Base-by-base conservation (phyloP, 2,329 filamentous ascomycete genomes). In the Orbilia javanica region DNA sequence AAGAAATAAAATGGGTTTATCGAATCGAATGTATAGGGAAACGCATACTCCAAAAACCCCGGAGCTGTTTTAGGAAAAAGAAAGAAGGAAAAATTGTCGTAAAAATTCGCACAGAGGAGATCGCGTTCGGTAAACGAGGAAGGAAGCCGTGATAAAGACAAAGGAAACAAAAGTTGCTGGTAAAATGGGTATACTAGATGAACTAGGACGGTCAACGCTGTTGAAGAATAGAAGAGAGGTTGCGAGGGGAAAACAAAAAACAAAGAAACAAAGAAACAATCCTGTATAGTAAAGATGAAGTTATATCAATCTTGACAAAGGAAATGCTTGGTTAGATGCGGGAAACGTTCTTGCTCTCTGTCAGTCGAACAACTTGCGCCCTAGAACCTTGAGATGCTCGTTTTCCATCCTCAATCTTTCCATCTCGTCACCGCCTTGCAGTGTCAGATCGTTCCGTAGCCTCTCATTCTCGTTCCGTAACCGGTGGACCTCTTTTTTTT, bases 171-270 rank as follows among this genome's bases (percentile, higher is more conserved):
- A 62, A 52, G 50, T 36, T 52, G 48, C 39, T 34, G 29, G 42
- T 20, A 62, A 57, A 75, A 77, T n/a, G 73, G 73, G 73, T 77
- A 77, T 77, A 77, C 73, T 77, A 62, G 67, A 77, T 65, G 67
- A 77, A 77, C 57, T 77, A 70, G 39, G 69, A 77, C 73, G 73
- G 53, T 77, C 73, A 77, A 77, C 73, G 73, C 71, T 77, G 11
- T 42, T 60, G 20, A 44, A 71, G 73, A 77, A 77, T n/a, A 39
- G 55, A 76, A 75, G 39, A 31, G 34, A 15, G 34, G 11, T 44
- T 64, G 48, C 29, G 29, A 44, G 10, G 44, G n/a, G n/a, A n/a
- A n/a, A n/a, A n/a, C n/a, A n/a, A n/a, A n/a, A n/a, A n/a, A n/a
- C n/a, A n/a, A n/a, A n/a, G n/a, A n/a, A n/a, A n/a, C n/a, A n/a